phyloP scores from a whole-genome alignment of 768 basidiomycete species.

The Leucosporidium creatinivorum region DNA sequence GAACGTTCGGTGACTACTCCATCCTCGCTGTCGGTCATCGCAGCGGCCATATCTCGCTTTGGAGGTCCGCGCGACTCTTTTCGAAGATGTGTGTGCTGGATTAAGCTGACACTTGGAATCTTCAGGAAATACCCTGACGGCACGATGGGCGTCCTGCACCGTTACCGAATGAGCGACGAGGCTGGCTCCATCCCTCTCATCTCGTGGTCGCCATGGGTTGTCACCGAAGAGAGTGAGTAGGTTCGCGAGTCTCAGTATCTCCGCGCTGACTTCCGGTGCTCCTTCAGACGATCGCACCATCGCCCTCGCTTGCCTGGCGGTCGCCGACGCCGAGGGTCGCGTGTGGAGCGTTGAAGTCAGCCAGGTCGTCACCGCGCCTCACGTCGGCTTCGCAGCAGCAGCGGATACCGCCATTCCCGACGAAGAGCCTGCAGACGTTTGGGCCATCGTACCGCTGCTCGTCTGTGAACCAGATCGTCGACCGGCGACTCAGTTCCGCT shows the following conservation, averaged over 20 bases:
- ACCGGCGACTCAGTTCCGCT: slow-evolving; percentile 12
- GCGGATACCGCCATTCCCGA: neutral
- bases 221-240: neutral
- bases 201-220: neutral
- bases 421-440: neutral
- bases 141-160: neutral
- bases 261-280: neutral
- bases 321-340: slow-evolving; percentile 2
- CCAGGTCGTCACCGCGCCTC: neutral
- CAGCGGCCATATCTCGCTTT: slow-evolving; percentile 18
- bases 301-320: neutral
- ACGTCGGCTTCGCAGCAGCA: neutral
- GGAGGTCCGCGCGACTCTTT: slow-evolving; percentile 6
- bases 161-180: neutral
- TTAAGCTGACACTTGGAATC: no score
- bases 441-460: neutral
- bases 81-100: no score
- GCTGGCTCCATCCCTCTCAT: neutral
- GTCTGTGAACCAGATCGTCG: slow-evolving; percentile 1
- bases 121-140: neutral
- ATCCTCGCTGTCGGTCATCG: slow-evolving; percentile 14
- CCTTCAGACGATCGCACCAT: no score
- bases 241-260: fast-evolving
- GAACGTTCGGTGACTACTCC: neutral
- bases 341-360: slow-evolving; percentile 5